Conservation (phyloP, 2,329 filamentous ascomycete genomes). For the Fusarium illudens region DNA sequence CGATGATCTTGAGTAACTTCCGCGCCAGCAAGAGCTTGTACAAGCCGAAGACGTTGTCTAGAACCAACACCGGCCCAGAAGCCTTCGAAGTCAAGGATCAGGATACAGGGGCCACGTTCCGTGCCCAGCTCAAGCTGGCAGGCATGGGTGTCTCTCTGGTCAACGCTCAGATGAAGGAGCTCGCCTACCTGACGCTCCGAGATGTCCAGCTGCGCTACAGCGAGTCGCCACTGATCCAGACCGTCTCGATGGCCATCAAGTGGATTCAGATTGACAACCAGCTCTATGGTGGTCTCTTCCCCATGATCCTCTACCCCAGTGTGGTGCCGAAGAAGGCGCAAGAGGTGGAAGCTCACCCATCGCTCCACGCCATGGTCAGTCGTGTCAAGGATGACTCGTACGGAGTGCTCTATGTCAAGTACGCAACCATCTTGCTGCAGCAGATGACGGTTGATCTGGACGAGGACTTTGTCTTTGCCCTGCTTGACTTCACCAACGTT, state of each 20-base stretch:
- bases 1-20: constrained; percentile 92
- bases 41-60: constrained; percentile 62
- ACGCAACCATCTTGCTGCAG: constrained; percentile 90
- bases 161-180: constrained; percentile 88
- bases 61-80: constrained; percentile 60
- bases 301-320: constrained; percentile 95
- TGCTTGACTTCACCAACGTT: constrained; percentile 93
- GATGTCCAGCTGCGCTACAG: constrained; percentile 91
- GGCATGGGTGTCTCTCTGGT: constrained; percentile 93
- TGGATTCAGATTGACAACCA: constrained; percentile 99
- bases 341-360: constrained; percentile 95
- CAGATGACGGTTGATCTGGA: constrained; percentile 99
- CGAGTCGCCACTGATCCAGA: constrained; percentile 94
- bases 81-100: constrained; percentile 92
- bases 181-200: constrained; percentile 92
- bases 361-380: constrained; percentile 89
- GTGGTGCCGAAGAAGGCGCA: constrained; percentile 97
- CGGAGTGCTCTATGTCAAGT: constrained; percentile 97
- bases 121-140: constrained; percentile 85
- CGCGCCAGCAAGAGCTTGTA: constrained; percentile 93
- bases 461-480: constrained; percentile 96
- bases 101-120: constrained; percentile 87
- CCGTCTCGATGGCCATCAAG: constrained; percentile 87
- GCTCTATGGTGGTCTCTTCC: constrained; percentile 97
- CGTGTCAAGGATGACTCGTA: constrained; percentile 98